Conservation (phyloP, 495 filamentous ascomycete genomes). For the Talaromyces stipitatus region DNA sequence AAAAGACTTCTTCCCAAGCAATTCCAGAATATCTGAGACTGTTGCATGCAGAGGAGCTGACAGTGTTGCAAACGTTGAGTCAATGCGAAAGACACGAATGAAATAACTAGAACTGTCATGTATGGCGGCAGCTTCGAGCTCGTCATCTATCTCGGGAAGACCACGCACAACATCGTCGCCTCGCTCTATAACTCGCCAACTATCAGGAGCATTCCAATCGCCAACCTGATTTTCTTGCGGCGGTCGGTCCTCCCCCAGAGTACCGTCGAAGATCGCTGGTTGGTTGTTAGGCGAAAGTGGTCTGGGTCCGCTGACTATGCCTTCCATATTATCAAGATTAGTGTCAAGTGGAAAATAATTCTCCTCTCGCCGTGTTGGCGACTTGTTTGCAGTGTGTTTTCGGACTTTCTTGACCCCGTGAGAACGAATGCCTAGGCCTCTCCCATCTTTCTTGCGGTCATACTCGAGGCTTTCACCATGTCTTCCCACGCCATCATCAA, state of each 20-base stretch:
- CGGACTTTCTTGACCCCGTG: constrained; percentile 30
- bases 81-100: constrained; percentile 90
- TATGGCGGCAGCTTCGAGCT: constrained; percentile 8
- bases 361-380: constrained; percentile 16
- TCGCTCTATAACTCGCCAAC: constrained; percentile 75
- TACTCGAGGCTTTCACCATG: constrained; percentile 27
- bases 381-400: constrained; percentile 20
- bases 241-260: constrained; percentile 35
- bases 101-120: constrained; percentile 65
- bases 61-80: constrained; percentile 89
- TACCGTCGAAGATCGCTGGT: constrained; percentile 44
- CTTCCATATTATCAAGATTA: constrained; percentile 74
- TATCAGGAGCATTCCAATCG: constrained; percentile 85
- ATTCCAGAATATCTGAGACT: constrained; percentile 72
- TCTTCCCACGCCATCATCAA: constrained; percentile 25
- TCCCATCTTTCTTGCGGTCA: constrained; percentile 38
- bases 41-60: constrained; percentile 73
- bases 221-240: constrained; percentile 25
- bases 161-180: constrained; percentile 55
- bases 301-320: constrained; percentile 63
- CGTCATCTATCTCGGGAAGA: constrained; percentile 53
- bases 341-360: constrained; percentile 70
- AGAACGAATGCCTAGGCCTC: constrained; percentile 26
- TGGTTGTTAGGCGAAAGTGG: constrained; percentile 23
- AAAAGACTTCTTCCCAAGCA: constrained; percentile 85